Percentiles rank a stretch among this genome's conserved stretches.
These are phyloP conservation scores for Dendrobium catenatum DNA, from an alignment of 106 monocot genomes.

Conservation along the genomic window DNA sequence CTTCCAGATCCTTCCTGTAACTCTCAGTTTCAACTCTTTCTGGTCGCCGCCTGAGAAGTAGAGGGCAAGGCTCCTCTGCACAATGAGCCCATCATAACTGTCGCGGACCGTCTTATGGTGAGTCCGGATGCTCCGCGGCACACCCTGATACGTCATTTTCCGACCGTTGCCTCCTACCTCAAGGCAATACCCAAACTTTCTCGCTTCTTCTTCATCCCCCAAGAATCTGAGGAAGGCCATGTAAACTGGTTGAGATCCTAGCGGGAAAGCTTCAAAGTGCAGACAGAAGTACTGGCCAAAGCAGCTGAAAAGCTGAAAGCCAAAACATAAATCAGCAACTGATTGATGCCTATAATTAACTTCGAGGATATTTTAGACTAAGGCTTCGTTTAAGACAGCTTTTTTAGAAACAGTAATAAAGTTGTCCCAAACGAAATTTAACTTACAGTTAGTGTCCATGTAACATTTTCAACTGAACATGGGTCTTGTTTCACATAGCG, in stretches of 20 bases:
- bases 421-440: too few relatives aligned
- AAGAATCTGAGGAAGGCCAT: conserved; percentile 45
- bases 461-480: conserved; percentile 34
- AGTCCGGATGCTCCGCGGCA: conserved; percentile 36
- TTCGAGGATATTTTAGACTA: too few relatives aligned
- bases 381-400: too few relatives aligned
- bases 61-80: conserved; percentile 34
- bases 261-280: conserved; percentile 35
- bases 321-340: neutral
- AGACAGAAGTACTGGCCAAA: conserved; percentile 41
- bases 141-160: conserved; percentile 34
- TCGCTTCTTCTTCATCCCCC: conserved; percentile 38
- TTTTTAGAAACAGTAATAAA: too few relatives aligned
- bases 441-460: conserved; percentile 47
- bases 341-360: neutral
- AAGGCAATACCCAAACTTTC: conserved; percentile 33
- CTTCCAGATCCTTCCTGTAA: conserved; percentile 37
- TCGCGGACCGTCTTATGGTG: conserved; percentile 33
- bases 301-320: conserved; percentile 34
- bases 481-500: conserved; percentile 43
- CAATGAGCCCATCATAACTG: conserved; percentile 35
- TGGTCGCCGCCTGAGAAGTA: conserved; percentile 31
- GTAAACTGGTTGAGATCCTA: conserved; percentile 29
- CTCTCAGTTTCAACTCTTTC: conserved; percentile 36
- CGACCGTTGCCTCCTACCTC: conserved; percentile 37